Conservation (phyloP, 257 asterid species). For the Petunia axillaris region DNA sequence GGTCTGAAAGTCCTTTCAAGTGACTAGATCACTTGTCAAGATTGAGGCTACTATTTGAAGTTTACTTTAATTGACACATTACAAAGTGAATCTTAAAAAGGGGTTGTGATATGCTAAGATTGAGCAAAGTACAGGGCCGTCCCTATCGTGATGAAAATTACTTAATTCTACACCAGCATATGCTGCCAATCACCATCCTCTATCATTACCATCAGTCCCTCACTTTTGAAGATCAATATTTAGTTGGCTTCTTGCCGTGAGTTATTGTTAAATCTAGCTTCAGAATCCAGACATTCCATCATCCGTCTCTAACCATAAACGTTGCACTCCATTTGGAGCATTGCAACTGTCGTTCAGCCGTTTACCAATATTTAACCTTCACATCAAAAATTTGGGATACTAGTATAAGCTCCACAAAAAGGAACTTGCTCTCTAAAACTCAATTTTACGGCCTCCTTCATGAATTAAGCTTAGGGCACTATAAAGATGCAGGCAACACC, state of each 20-base stretch:
- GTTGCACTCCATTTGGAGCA: too few species aligned
- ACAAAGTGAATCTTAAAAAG: not conserved
- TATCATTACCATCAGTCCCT: not conserved
- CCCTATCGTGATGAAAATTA: constrained; percentile 1
- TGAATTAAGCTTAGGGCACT: not conserved
- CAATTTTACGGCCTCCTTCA: not conserved
- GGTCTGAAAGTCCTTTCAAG: not conserved
- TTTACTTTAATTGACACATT: not conserved
- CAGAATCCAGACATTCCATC: not conserved
- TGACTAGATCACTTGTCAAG: not conserved
- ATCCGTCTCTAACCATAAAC: too few species aligned
- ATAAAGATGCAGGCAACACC: not conserved
- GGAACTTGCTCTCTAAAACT: not conserved
- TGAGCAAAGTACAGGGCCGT: constrained; percentile 3
- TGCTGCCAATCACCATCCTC: too few species aligned
- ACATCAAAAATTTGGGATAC: not conserved
- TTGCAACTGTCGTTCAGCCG: not conserved
- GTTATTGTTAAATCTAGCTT: not conserved
- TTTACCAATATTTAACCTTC: not conserved
- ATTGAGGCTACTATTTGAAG: too few species aligned
- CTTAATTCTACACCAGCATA: not conserved
- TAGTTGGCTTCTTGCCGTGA: not conserved
- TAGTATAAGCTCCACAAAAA: not conserved
- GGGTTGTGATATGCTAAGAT: not conserved
- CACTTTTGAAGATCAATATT: not conserved